Base-by-base conservation (phyloP, 129 eudicot species). In the Mikania micrantha region DNA sequence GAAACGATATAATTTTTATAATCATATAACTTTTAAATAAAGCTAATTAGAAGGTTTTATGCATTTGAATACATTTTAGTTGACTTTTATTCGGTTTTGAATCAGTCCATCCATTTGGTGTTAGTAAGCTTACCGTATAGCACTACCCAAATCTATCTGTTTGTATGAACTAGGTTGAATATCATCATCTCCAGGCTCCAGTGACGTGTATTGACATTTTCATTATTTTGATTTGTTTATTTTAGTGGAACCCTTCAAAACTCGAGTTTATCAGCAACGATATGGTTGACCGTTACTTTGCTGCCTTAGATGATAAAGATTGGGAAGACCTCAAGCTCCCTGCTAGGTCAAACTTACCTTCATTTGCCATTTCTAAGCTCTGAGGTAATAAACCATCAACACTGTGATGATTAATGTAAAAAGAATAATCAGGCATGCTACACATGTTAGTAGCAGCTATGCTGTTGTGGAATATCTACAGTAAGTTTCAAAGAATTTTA, bases 281-380 rank as follows among this genome's bases (percentile, higher is more conserved):
- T n/a, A 84, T 86, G 95, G 95, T 88, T 42, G 91, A 86, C 21
- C 70, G 48, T 17, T 87, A 89, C 78, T 93, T 88, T 85, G 64
- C 83, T 12, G 83, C 73, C 72, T 60, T 77, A 52, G 73, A 82
- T 11, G 90, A 77, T 58, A 86, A 79, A 63, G 92, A 79, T 12
- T 86, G 91, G 95, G 84, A 80, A 72, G 99, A 93, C 71, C 66
- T 93, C 9, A 83, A 84, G 35, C 87, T 93, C 69, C 95, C 96
- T 19, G 65, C 74, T 34, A 86, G 95, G 59, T 79, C 90, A 59
- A 84, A 81, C 57, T 70, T 89, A 73, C 96, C 96, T 62, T 62
- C 82, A 42, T 76, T 74, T 72, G 92, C 95, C 78, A 82, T 93
- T 74, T 95, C 99, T n/a, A 93, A 93, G 79, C 96, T 93, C 64